These are phyloP conservation scores for Aurantiochytrium sp. DNA, from an alignment of 108 stramenopile species.

Conservation along the genomic window DNA sequence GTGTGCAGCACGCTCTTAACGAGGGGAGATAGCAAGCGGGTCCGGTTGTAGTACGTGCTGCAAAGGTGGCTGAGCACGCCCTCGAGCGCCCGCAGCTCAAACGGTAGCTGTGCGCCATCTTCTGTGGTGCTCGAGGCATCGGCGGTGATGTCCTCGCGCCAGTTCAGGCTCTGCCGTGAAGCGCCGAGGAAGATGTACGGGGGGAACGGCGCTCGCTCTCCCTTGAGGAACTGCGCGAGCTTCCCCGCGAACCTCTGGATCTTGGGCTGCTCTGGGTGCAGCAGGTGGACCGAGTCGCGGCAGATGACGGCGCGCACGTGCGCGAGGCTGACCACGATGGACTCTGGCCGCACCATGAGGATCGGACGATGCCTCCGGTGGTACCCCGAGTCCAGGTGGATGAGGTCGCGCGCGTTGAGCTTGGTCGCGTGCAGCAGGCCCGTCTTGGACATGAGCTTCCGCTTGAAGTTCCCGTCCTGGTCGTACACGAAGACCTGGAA, in stretches of 20 bases:
- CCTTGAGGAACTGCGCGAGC: background rate
- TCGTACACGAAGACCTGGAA: background rate
- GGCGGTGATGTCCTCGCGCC: background rate
- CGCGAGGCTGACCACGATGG: conserved; percentile 8
- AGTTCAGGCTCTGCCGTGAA: background rate
- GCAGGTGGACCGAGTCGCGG: background rate
- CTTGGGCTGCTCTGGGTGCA: background rate
- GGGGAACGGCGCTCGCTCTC: background rate
- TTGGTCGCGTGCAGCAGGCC: background rate
- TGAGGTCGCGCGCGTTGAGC: conserved; percentile 2
- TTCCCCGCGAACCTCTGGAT: background rate
- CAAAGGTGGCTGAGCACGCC: background rate
- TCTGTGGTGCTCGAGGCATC: background rate
- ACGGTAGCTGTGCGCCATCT: background rate
- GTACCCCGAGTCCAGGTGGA: conserved; percentile 2
- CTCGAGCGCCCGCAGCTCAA: conserved; percentile 2
- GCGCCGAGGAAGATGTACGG: background rate
- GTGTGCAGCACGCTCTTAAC: conserved; percentile 21
- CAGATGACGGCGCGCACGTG: conserved; percentile 2
- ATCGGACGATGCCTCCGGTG: background rate
- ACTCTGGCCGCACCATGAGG: background rate
- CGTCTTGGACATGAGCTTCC: background rate
- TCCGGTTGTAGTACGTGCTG: background rate
- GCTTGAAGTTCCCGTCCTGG: background rate
- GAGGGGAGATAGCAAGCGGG: background rate